Evolutionary conservation across 2,329 filamentous ascomycete genomes (phyloP).

Genomic region (Celoporthe dispersa): DNA sequence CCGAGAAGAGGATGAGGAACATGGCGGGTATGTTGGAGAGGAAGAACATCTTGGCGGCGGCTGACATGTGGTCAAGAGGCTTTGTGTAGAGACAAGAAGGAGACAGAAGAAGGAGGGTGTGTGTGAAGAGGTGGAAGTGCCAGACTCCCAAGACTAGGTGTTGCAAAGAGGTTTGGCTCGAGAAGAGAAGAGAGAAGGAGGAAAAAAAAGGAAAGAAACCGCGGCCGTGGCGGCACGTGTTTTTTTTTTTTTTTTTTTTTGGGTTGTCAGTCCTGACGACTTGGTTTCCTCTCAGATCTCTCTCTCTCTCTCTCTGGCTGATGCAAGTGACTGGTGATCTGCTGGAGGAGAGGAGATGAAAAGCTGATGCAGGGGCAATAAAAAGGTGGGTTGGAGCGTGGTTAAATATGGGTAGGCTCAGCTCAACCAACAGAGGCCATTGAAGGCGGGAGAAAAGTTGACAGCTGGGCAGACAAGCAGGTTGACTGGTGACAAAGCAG

Average conservation of each 20-base stretch:
- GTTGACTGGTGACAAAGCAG: neutral
- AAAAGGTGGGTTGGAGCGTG: constrained; percentile 1
- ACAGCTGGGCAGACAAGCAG: neutral
- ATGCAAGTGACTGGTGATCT: neutral
- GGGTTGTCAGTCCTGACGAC: no score
- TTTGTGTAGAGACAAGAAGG: neutral
- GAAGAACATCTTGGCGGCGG: neutral
- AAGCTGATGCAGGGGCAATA: neutral
- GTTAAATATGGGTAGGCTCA: constrained; percentile 1
- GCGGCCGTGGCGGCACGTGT: neutral
- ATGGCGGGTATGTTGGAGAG: neutral
- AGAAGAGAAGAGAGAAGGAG: neutral
- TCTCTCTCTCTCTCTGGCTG: neutral
- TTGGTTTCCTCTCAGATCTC: no score
- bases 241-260: no score
- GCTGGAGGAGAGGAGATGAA: neutral
- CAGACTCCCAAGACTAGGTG: neutral
- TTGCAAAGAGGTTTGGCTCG: neutral
- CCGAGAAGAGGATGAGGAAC: constrained; percentile 30
- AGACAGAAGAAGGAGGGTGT: neutral
- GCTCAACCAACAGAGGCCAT: neutral
- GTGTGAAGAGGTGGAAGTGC: neutral
- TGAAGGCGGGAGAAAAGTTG: neutral
- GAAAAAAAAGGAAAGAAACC: neutral
- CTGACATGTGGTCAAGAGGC: no score